Conservation (phyloP, 768 basidiomycete genomes). For the Dioszegia aurantiaca region DNA sequence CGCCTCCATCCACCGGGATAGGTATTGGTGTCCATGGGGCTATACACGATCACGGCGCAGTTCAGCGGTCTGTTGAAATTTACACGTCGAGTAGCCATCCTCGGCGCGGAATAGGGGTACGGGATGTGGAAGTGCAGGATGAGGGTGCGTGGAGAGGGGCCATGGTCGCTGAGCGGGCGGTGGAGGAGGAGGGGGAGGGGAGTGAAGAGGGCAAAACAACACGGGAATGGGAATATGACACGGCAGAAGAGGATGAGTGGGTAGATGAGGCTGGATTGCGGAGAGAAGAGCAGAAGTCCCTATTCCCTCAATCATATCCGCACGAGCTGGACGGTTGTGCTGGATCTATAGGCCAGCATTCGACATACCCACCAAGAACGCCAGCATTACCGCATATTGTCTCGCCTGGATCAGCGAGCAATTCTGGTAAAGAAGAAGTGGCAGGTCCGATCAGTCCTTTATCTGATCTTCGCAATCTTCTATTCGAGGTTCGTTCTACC, state of each 20-base stretch:
- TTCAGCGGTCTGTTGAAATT: constrained; percentile 4
- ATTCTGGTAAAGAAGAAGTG: neutral
- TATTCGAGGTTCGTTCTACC: constrained; percentile 42
- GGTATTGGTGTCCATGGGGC: neutral
- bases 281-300: constrained; percentile 2
- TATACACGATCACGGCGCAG: constrained; percentile 3
- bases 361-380: constrained; percentile 7
- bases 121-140: constrained; percentile 11
- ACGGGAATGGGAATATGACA: neutral
- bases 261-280: neutral
- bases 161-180: neutral
- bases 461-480: constrained; percentile 37
- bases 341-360: too few species aligned
- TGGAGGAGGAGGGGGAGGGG: neutral
- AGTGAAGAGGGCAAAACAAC: neutral
- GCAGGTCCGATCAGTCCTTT: constrained; percentile 6
- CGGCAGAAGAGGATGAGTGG: neutral
- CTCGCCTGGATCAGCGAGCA: neutral
- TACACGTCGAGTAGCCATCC: constrained; percentile 14
- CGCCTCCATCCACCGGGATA: neutral
- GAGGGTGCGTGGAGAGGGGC: constrained; percentile 2
- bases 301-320: neutral
- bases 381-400: constrained; percentile 8
- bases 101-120: constrained; percentile 11
- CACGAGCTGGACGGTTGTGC: neutral